These are phyloP conservation scores for Melastoma malabathricum DNA, from an alignment of 345 rosid genomes.

Conservation along the genomic window DNA sequence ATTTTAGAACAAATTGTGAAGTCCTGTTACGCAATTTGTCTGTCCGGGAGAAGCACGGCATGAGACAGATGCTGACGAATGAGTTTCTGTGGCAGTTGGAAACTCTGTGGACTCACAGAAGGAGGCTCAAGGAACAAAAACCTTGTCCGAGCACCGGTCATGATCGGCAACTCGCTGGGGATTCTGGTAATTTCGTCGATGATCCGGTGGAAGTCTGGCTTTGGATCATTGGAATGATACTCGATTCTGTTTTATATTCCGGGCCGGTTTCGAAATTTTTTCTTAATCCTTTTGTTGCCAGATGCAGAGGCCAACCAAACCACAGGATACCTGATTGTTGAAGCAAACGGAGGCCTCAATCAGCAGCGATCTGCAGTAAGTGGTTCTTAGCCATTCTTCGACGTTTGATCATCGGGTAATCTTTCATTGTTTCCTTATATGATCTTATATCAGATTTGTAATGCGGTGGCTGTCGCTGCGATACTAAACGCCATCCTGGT, in stretches of 20 bases:
- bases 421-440: slow-evolving; percentile 7
- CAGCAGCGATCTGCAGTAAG: slow-evolving; percentile 95
- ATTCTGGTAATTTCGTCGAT: no score
- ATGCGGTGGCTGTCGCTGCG: slow-evolving; percentile 95
- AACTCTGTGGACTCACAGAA: slow-evolving; percentile 67
- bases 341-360: slow-evolving; percentile 94
- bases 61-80: no score
- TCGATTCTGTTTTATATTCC: no score
- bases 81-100: slow-evolving; percentile 33
- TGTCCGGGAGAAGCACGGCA: no score
- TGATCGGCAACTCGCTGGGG: no score
- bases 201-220: no score
- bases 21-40: no score
- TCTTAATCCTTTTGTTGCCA: no score
- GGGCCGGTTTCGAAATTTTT: no score
- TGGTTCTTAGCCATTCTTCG: neutral
- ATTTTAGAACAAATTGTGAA: no score
- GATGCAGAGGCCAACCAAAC: slow-evolving; percentile 29
- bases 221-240: no score
- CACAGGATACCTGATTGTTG: slow-evolving; percentile 63
- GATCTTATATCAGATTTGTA: slow-evolving; percentile 59
- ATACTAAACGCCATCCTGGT: slow-evolving; percentile 70
- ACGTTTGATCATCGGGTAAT: neutral
- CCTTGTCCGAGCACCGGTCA: slow-evolving; percentile 43
- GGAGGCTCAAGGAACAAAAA: slow-evolving; percentile 54